Base-by-base conservation (phyloP, 2,329 filamentous ascomycete species). In the Xylariaceae sp. region DNA sequence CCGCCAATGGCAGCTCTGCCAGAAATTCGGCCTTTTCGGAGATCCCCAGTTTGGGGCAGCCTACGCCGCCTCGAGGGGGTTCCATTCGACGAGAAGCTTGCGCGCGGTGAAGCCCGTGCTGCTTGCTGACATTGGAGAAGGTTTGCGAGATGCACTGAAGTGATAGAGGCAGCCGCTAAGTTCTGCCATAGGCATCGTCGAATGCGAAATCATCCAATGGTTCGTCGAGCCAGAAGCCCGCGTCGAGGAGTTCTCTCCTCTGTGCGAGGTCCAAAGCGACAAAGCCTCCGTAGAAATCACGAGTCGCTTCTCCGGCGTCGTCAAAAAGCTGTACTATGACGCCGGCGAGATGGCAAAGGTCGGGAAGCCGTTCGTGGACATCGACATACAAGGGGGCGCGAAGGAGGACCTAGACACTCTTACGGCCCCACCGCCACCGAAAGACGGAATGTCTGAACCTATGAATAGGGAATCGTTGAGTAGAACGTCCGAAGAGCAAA, bases 121-220 rank as follows among this genome's bases (percentile, higher is more conserved):
- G 25, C 63, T 93, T 39, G 85, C 86, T 42, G 86, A 93, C 54
- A 92, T 93, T 59, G 86, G 86, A 32, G 86, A 93, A 70, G 83
- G 83, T 83, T 48, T 43, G 24, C 7, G n/a, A n/a, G n/a, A n/a
- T n/a, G n/a, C n/a, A n/a, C n/a, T n/a, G n/a, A n/a, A n/a, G n/a
- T n/a, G n/a, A n/a, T n/a, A n/a, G n/a, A n/a, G n/a, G n/a, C n/a
- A n/a, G n/a, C n/a, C n/a, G n/a, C n/a, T n/a, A n/a, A n/a, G n/a
- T n/a, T n/a, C n/a, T 35, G n/a, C 33, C 32, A 26, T 49, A 92
- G 92, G 92, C 35, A 98, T 96, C 53, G 89, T 92, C 56, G 92
- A 98, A 65, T 94, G 92, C 55, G 92, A 98, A 62, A 86, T 98
- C 53, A 96, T 96, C 52, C 92, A 98, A 67, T 98, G 92, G 92